Evolutionary conservation across 306 rosid species (phyloP).

Genomic region (Glycine soja): DNA sequence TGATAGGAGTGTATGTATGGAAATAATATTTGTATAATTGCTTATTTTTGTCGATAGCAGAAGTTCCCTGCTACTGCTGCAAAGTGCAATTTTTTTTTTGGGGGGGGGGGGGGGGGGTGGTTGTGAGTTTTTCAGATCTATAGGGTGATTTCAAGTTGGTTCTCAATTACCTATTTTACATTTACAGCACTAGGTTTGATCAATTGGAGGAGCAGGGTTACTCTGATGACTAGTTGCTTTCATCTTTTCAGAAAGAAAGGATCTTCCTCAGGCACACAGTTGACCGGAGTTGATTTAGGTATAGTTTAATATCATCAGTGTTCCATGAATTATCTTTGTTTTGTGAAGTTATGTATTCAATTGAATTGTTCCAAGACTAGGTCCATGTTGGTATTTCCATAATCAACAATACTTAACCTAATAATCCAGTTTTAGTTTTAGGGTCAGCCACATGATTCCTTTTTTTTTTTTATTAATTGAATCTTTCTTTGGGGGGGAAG

Average conservation of each 20-base stretch:
- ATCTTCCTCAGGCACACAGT: constrained; percentile 47
- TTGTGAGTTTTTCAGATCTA: neutral
- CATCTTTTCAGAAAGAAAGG: constrained; percentile 47
- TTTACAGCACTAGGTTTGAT: constrained; percentile 54
- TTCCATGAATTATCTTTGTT: neutral
- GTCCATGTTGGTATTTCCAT: neutral
- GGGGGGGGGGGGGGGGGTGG: too few species aligned
- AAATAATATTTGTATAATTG: neutral
- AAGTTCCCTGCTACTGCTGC: constrained; percentile 7
- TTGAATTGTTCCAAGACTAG: constrained; percentile 20
- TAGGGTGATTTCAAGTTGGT: constrained; percentile 38
- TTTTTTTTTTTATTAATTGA: neutral
- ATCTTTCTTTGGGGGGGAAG: neutral
- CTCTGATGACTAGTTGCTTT: constrained; percentile 70
- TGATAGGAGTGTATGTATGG: constrained; percentile 3
- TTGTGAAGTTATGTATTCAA: neutral
- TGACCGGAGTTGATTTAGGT: constrained; percentile 59
- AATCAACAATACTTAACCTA: neutral
- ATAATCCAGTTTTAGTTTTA: neutral
- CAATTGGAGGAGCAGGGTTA: constrained; percentile 43
- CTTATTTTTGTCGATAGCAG: neutral
- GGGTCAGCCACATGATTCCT: constrained; percentile 10
- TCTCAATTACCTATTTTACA: constrained; percentile 29
- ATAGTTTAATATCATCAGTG: neutral
- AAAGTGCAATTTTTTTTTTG: neutral